These are phyloP conservation scores for Chlorophyllum brunneum DNA, from an alignment of 768 basidiomycete species.

Conservation along the genomic window DNA sequence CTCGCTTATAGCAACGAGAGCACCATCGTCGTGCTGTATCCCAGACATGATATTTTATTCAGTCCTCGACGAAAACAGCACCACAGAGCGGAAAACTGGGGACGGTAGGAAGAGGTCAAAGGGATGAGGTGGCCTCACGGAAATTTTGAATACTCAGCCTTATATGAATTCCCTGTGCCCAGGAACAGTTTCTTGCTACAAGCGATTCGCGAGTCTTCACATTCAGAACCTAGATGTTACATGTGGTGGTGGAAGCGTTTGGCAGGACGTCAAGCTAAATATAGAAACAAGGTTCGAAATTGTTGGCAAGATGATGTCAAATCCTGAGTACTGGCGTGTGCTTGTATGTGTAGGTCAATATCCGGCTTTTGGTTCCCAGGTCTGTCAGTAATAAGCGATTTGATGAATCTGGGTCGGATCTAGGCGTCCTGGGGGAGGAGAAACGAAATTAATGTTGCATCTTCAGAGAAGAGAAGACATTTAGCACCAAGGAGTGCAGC, in stretches of 20 bases:
- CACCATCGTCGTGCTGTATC: constrained; percentile 7
- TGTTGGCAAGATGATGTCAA: not conserved
- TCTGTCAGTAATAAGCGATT: not conserved
- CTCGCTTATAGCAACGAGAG: constrained; percentile 15
- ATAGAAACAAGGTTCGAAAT: not conserved
- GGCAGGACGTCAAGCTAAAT: not conserved
- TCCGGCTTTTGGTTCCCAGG: not conserved
- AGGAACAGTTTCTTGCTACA: not conserved
- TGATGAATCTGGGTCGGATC: not conserved
- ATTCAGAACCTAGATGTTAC: not conserved
- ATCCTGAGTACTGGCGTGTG: not conserved
- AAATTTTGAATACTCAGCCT: not conserved
- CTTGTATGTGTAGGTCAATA: not conserved
- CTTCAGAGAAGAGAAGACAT: not conserved
- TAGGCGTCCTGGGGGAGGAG: not conserved
- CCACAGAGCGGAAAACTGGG: no score
- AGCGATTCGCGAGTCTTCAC: not conserved
- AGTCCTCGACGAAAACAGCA: not conserved
- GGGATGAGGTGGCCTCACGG: not conserved
- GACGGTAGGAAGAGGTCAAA: not conserved
- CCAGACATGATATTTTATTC: not conserved
- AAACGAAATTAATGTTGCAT: not conserved
- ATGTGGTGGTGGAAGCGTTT: constrained; percentile 5
- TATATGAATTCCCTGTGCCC: not conserved
- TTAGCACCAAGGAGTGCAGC: not conserved